Conservation (phyloP, 192 early-diverging fungal species). For the Cetraspora pellucida region DNA sequence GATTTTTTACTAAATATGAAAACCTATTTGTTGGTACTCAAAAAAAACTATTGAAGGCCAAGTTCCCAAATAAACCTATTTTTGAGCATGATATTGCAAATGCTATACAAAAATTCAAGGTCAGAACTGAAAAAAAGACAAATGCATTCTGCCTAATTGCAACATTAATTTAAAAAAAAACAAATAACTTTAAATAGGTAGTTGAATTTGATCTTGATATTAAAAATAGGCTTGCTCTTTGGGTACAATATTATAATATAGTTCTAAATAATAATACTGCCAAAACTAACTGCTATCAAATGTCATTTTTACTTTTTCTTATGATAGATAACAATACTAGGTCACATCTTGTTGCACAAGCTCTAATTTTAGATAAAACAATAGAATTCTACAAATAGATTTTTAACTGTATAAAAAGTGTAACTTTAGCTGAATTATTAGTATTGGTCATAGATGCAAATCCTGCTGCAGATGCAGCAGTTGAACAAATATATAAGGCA, state of each 20-base stretch:
- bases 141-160: background rate
- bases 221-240: background rate
- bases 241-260: slow-evolving; percentile 4
- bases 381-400: slow-evolving; percentile 17
- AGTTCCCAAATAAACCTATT: background rate
- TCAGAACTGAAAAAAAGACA: background rate
- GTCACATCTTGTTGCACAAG: background rate
- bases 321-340: slow-evolving; percentile 15
- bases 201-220: slow-evolving; percentile 13
- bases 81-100: slow-evolving; percentile 11
- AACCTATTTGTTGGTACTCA: slow-evolving; percentile 3
- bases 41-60: background rate
- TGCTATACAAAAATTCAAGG: slow-evolving; percentile 25
- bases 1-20: background rate
- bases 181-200: too few relatives aligned
- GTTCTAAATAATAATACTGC: slow-evolving; percentile 10
- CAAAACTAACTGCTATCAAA: slow-evolving; percentile 20
- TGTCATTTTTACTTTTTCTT: slow-evolving; percentile 13
- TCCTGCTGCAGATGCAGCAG: background rate
- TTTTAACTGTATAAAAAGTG: slow-evolving; percentile 1
- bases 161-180: background rate
- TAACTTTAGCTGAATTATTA: slow-evolving; percentile 3
- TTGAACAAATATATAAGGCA: slow-evolving; percentile 3
- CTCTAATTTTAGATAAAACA: slow-evolving; percentile 8
- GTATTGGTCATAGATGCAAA: slow-evolving; percentile 15